phyloP scores from a whole-genome alignment of 306 rosid genomes.

The Vicia villosa region DNA sequence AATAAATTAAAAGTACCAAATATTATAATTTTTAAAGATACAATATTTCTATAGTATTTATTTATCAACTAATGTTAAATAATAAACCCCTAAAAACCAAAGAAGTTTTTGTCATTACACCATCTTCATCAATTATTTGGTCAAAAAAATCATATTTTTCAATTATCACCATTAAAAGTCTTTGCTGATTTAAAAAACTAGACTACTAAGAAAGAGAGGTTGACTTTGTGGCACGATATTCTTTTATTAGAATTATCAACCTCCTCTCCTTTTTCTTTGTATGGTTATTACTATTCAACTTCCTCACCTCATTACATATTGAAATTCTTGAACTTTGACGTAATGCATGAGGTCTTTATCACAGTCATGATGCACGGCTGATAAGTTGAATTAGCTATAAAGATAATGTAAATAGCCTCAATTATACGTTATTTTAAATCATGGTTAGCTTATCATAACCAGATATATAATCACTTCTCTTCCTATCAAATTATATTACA shows the following conservation, averaged over 20 bases:
- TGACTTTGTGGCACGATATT: conserved; percentile 1
- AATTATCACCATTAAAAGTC: background rate
- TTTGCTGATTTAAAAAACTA: background rate
- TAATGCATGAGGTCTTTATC: background rate
- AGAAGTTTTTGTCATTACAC: background rate
- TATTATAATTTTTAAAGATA: too few relatives aligned
- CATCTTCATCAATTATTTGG: background rate
- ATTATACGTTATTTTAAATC: background rate
- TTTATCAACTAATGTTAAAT: too few relatives aligned
- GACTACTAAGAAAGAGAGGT: background rate
- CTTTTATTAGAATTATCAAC: background rate
- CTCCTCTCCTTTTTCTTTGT: background rate
- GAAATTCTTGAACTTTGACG: background rate
- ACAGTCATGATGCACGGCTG: conserved; percentile 4
- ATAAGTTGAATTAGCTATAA: conserved; percentile 23
- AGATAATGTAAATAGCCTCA: background rate
- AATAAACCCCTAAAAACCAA: background rate
- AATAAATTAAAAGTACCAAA: too few relatives aligned
- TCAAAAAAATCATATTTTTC: background rate
- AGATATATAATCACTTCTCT: background rate
- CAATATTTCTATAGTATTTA: too few relatives aligned
- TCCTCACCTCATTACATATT: background rate
- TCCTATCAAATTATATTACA: conserved; percentile 7
- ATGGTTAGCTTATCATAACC: conserved; percentile 24
- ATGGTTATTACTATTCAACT: background rate